Evolutionary conservation across 345 rosid species (phyloP), one percentile per base, ranked within the genome.

Genomic region (Balakata baccata): DNA sequence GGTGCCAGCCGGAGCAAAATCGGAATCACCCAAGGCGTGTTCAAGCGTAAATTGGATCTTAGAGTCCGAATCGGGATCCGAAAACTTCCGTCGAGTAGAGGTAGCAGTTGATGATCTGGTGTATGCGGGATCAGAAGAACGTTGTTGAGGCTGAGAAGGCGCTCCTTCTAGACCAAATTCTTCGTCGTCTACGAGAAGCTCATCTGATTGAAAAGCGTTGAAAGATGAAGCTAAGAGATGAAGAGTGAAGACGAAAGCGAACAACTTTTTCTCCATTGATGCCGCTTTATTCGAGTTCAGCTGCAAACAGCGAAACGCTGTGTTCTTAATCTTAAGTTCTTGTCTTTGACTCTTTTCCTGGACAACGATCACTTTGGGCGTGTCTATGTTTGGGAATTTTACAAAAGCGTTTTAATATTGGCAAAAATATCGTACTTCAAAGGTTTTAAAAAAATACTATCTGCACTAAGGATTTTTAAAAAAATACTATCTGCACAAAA

Each of bases 1-100:
- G 77, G 88, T 84, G 57, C 97, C 98, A 18, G 97, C 96, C 18
- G 90, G 84, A 49, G 82, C 74, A 83, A 95, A 92, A 82, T 85
- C 91, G 58, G 96, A 87, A 71, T 92, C 97, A 0, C 97, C 97
- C 39, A 95, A 92, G 57, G 99, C 94, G 76, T 95, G 99, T 20
- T 95, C 93, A 47, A 95, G 90, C 22, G 92, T 61, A 77, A 95
- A 92, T 65, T 91, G 98, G 92, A 95, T 83, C 89, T 95, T 95
- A 13, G 98, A 92, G 68, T 95, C 98, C 29, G 91, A 86, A 59
- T 95, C 96, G 14, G 87, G 83, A 84, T 95, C 98, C n/a, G 90
- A 79, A 71, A 76, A 83, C 74, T 87, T 85, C 81, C 77, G 89
- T 18, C 89, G 82, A 47, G 84, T 41, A 43, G 79, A 29, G 6